Base-by-base conservation (phyloP, 2,329 filamentous ascomycete species). In the Teratosphaeria viscida region DNA sequence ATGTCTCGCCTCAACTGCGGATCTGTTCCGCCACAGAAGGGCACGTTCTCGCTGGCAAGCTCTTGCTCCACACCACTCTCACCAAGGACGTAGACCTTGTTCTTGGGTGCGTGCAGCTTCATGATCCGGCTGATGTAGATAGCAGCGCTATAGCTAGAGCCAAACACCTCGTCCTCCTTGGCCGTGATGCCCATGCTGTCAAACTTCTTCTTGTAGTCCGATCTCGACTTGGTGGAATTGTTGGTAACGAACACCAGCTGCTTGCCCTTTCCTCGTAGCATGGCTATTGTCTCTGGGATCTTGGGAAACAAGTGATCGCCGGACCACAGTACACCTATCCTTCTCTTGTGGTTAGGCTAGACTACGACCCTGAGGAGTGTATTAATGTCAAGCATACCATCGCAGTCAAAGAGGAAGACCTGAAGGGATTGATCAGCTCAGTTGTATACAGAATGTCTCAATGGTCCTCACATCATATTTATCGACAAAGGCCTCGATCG, bases 41-140 rank as follows among this genome's bases (percentile, higher is more conserved):
- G 81, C 2, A 99, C 79, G 52, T 85, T 85, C 73, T 97, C 92
- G 56, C 86, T 84, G 47, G 81, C 81, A 29, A 99, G 83, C 76
- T 99, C 94, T 63, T 89, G 83, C 75, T 97, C 92, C 62, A 99
- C 90, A 58, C 94, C 94, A 5, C 83, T 82, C 77, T 99, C 94
- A 63, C 94, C 94, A 12, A 99, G 80, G 23, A 96, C 89, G 71
- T 90, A 99, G 64, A 99, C 94, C 74, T 96, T 96, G 79, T 89
- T 90, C 77, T 90, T 92, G 39, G 85, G 85, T 3, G 83, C 75
- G 2, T 87, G 85, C 3, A 95, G 84, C 66, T 88, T 82, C 67
- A 99, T 83, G 74, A 99, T 96, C 65, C 92, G 88, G 10, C 90
- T 87, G 71, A 99, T 96, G 80, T 99, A 99, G 72, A 99, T 87